Evolutionary conservation across 1,139 yeast species (phyloP).

Genomic region (Yamadazyma trypodendri): DNA sequence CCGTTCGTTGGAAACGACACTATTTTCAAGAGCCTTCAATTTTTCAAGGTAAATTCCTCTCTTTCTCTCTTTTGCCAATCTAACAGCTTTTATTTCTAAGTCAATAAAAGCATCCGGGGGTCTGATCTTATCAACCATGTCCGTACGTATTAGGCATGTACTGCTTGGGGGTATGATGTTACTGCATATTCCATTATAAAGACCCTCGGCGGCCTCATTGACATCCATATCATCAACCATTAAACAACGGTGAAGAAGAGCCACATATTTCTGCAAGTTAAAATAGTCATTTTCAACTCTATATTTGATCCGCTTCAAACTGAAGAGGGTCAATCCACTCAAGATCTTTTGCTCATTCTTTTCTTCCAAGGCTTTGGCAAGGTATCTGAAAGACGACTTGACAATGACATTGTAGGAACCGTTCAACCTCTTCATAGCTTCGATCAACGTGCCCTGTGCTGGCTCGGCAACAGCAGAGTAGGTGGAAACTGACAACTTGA

Average conservation of each 20-base stretch:
- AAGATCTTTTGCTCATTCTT: constrained; percentile 60
- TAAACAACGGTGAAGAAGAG: constrained; percentile 56
- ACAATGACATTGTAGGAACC: constrained; percentile 63
- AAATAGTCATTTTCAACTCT: constrained; percentile 59
- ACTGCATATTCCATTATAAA: constrained; percentile 47
- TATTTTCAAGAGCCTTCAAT: constrained; percentile 42
- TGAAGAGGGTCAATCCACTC: constrained; percentile 63
- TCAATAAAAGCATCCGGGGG: constrained; percentile 65
- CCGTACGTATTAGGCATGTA: constrained; percentile 53
- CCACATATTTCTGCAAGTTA: constrained; percentile 47
- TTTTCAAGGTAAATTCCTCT: constrained; percentile 41
- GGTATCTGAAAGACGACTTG: constrained; percentile 46
- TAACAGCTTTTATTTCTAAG: constrained; percentile 54
- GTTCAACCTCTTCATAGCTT: constrained; percentile 69
- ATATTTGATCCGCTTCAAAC: constrained; percentile 50
- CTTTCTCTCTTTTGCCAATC: constrained; percentile 58
- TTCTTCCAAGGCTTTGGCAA: constrained; percentile 52
- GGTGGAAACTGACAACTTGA: constrained; percentile 63
- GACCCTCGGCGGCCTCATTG: constrained; percentile 47
- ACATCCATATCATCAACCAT: constrained; percentile 59
- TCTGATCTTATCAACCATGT: constrained; percentile 49
- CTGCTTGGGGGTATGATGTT: constrained; percentile 58
- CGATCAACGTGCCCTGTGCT: constrained; percentile 70
- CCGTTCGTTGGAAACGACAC: constrained; percentile 38
- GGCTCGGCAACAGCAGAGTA: constrained; percentile 68